These are phyloP conservation scores for Physcomitrium patens DNA, from an alignment of 225 moss, liverwort and hornwort species.

Conservation along the genomic window DNA sequence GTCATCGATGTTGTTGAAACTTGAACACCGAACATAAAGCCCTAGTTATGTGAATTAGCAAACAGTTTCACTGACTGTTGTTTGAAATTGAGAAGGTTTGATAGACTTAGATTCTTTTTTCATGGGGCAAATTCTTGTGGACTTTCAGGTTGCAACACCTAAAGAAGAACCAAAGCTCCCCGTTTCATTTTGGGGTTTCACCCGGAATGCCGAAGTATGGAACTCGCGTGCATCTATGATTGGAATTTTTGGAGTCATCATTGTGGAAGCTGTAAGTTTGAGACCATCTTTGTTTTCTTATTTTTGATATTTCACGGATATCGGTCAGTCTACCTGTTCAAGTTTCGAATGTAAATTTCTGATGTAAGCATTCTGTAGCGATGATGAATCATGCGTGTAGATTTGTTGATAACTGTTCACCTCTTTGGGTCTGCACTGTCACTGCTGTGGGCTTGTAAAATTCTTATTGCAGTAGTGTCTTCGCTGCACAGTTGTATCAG, in stretches of 20 bases:
- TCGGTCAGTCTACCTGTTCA: too few species aligned
- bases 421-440: background rate
- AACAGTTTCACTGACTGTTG: too few species aligned
- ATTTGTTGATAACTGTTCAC: background rate
- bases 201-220: conserved; percentile 89
- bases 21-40: too few species aligned
- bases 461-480: background rate
- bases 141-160: conserved; percentile 69
- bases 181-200: conserved; percentile 77
- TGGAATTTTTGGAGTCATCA: conserved; percentile 66
- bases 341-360: too few species aligned
- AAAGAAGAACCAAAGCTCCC: conserved; percentile 74
- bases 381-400: background rate
- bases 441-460: background rate
- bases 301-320: background rate
- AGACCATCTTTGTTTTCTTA: background rate
- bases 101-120: background rate
- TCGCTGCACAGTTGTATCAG: background rate
- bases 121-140: background rate
- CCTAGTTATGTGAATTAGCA: too few species aligned
- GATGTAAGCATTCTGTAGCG: background rate
- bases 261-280: conserved; percentile 81
- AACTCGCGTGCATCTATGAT: conserved; percentile 87
- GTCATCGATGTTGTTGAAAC: too few species aligned
- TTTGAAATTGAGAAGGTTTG: too few species aligned